phyloP scores from a whole-genome alignment of 2,329 filamentous ascomycete species.

The Cladosporium sphaerospermum region DNA sequence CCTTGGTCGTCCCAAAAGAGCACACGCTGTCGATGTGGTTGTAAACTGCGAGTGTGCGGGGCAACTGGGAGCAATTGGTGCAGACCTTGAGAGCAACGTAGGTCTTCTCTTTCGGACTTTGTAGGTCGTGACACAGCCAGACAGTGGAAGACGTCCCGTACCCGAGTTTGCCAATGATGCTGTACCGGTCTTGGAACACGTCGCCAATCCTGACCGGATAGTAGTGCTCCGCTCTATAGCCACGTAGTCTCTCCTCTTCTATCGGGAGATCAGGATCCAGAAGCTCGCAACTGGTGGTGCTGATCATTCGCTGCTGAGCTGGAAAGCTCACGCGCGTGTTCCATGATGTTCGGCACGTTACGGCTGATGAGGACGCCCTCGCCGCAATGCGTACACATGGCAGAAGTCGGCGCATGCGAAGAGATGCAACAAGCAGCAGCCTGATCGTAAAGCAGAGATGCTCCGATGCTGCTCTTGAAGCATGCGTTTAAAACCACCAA shows the following conservation, averaged over 20 bases:
- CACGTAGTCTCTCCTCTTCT: slow-evolving; percentile 26
- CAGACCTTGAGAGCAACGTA: slow-evolving; percentile 34
- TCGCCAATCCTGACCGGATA: slow-evolving; percentile 35
- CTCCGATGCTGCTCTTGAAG: too few relatives aligned
- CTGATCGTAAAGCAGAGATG: too few relatives aligned
- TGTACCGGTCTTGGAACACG: slow-evolving; percentile 30
- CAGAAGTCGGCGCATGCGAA: too few relatives aligned
- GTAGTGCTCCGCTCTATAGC: slow-evolving; percentile 28
- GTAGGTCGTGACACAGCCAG: slow-evolving; percentile 38
- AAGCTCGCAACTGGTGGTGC: background rate
- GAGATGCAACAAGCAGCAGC: too few relatives aligned
- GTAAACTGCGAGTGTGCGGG: slow-evolving; percentile 30
- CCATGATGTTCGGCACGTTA: too few relatives aligned
- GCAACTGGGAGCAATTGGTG: slow-evolving; percentile 24
- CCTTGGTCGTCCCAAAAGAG: slow-evolving; percentile 20
- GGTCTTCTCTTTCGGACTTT: slow-evolving; percentile 12
- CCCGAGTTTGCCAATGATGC: slow-evolving; percentile 39
- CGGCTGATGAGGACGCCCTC: too few relatives aligned
- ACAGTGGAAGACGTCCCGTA: slow-evolving; percentile 38
- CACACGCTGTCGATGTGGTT: slow-evolving; percentile 22
- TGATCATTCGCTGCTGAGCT: too few relatives aligned
- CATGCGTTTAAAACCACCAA: too few relatives aligned
- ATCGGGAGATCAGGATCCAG: slow-evolving; percentile 3
- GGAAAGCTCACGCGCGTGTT: too few relatives aligned
- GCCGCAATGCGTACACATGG: too few relatives aligned